Percentiles rank a stretch among this genome's conserved stretches.
phyloP scores from a whole-genome alignment of 2,329 filamentous ascomycete species.

The Cryphonectria carpinicola region DNA sequence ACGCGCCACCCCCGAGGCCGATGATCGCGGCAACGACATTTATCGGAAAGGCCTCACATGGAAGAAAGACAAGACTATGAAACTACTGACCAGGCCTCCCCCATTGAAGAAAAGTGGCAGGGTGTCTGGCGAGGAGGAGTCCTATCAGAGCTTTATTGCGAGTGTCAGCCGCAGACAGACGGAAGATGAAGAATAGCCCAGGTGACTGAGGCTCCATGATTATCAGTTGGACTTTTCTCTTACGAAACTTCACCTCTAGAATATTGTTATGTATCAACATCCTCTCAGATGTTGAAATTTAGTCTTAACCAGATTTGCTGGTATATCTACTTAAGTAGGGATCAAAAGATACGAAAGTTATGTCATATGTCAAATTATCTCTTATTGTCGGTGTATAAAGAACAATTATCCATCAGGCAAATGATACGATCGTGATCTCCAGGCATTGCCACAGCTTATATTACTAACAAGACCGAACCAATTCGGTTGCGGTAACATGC shows the following conservation, averaged over 20 bases:
- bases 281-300: not conserved
- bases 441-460: too few relatives aligned
- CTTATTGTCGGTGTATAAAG: not conserved
- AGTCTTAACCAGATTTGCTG: not conserved
- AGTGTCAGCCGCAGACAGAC: constrained; percentile 27
- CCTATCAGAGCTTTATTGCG: constrained; percentile 29
- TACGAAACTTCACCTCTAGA: not conserved
- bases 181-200: constrained; percentile 14
- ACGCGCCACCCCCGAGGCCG: constrained; percentile 33
- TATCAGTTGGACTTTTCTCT: not conserved
- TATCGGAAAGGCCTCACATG: constrained; percentile 27
- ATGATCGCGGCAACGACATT: constrained; percentile 23
- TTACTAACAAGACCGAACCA: too few relatives aligned
- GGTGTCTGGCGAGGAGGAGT: constrained; percentile 22
- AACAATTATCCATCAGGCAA: not conserved
- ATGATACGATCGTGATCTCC: too few relatives aligned
- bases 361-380: not conserved
- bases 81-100: constrained; percentile 17
- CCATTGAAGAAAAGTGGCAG: constrained; percentile 17
- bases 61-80: constrained; percentile 29
- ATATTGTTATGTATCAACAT: not conserved
- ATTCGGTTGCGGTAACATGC: too few relatives aligned
- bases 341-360: not conserved
- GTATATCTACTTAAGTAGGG: not conserved
- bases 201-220: not conserved